Evolutionary conservation across 2,329 filamentous ascomycete species (phyloP), one percentile per base, ranked within the genome.

Genomic region (Fusarium incarnatum): DNA sequence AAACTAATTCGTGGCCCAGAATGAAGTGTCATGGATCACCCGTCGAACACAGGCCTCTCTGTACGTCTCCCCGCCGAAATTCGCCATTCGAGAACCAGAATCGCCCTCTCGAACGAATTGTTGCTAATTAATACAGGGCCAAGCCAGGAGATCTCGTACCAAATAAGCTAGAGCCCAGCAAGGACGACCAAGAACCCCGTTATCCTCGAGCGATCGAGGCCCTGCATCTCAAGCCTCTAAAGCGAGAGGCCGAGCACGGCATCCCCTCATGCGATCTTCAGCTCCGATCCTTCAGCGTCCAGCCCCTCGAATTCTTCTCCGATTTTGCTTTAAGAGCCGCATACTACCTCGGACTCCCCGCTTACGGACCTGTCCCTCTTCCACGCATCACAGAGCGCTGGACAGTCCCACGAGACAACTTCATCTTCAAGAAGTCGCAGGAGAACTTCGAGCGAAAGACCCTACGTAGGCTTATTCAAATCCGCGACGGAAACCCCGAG

Each of bases 371-470:
- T 8, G 85, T 96, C 8, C 94, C 95, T 13, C 84, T 99, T 20
- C 96, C 96, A 2, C 89, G 91, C 61, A 94, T 95, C 70, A 92
- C 88, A 18, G 93, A 99, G 84, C 89, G 94, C 75, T 99, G 96
- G 96, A 98, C 96, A 1, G 94, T 98, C 3, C 94, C 94, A 12
- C 88, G 89, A 76, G 89, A 89, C 77, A 92, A 93, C 79, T 99
- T 99, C 84, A 93, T 98, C 72, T 93, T 94, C 85, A 99, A 98
- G 83, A 99, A 99, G 83, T 91, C 89, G 40, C 94, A 99, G 81
- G 96, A 99, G 83, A 99, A 99, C 81, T 99, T 97, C 77, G 95
- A 98, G 83, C 88, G 96, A 57, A 91, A 96, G 65, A 99, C 96
- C 2, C 81, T 94, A 75, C 88, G 94, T 57, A 86, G 96, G 16